Percentiles rank a stretch among this genome's conserved stretches.
These are phyloP conservation scores for Quercus dentata DNA, from an alignment of 306 rosid species.

Conservation along the genomic window DNA sequence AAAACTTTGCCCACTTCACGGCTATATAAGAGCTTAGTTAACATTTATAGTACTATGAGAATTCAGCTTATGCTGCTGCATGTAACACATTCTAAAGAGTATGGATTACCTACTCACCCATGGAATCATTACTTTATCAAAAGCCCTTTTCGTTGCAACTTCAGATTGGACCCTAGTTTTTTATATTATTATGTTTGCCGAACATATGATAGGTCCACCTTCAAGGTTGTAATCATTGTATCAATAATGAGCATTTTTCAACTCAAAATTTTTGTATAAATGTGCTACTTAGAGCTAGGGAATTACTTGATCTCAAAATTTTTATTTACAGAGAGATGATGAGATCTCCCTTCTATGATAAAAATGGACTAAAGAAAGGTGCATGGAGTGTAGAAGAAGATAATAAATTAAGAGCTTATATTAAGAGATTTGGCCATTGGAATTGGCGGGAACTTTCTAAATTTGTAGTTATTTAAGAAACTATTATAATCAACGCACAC, in stretches of 20 bases:
- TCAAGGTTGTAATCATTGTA: too few relatives aligned
- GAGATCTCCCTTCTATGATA: slow-evolving; percentile 58
- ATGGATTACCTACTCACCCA: background rate
- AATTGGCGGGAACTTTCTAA: slow-evolving; percentile 72
- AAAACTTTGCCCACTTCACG: too few relatives aligned
- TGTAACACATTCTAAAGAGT: background rate
- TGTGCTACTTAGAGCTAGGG: too few relatives aligned
- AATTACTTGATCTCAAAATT: too few relatives aligned
- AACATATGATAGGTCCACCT: too few relatives aligned
- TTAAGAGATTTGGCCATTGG: slow-evolving; percentile 46
- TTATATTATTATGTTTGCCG: too few relatives aligned
- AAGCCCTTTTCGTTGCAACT: background rate
- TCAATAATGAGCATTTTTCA: too few relatives aligned
- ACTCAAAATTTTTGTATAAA: too few relatives aligned
- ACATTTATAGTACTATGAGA: too few relatives aligned
- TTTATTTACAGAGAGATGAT: slow-evolving; percentile 36
- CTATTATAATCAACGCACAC: background rate
- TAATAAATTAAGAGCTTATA: slow-evolving; percentile 40
- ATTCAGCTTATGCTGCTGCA: background rate
- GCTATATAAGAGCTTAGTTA: too few relatives aligned
- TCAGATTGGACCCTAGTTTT: background rate
- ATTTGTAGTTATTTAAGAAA: slow-evolving; percentile 36
- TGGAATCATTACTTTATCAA: too few relatives aligned
- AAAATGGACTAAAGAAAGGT: slow-evolving; percentile 66
- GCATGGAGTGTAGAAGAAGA: slow-evolving; percentile 79